phyloP scores from a whole-genome alignment of 2,329 filamentous ascomycete genomes.

The Phialophora macrospora region DNA sequence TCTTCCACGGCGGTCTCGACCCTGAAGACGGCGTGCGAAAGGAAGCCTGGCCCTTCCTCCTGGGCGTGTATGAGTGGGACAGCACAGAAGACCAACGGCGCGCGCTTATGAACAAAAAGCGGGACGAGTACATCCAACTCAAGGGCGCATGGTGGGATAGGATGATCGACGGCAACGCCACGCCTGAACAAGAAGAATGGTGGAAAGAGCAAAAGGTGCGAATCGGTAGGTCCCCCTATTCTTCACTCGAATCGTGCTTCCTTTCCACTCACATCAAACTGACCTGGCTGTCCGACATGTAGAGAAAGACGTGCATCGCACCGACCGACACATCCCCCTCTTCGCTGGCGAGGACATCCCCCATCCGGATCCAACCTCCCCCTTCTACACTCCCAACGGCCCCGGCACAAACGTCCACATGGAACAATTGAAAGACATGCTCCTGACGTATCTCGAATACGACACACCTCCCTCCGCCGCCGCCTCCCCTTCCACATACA shows the following conservation, averaged over 20 bases:
- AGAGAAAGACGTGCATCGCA: conserved; percentile 99
- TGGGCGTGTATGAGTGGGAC: conserved; percentile 93
- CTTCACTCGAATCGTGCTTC: conserved; percentile 11
- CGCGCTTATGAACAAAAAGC: conserved; percentile 78
- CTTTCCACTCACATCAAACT: conserved; percentile 48
- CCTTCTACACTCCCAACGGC: conserved; percentile 85
- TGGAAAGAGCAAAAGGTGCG: conserved; percentile 93
- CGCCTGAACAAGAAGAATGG: conserved; percentile 85
- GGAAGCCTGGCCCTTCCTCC: conserved; percentile 92
- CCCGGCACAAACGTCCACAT: conserved; percentile 95
- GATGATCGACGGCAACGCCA: conserved; percentile 79
- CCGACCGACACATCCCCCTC: conserved; percentile 90
- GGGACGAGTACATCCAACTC: conserved; percentile 91
- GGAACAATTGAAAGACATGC: conserved; percentile 99
- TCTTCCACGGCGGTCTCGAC: conserved; percentile 92
- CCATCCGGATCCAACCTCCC: conserved; percentile 93
- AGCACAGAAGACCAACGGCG: conserved; percentile 84
- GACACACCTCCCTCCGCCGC: conserved; percentile 57
- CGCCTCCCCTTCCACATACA: conserved; percentile 20
- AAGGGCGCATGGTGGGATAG: conserved; percentile 97
- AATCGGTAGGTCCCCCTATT: conserved; percentile 71
- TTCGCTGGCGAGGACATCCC: conserved; percentile 96
- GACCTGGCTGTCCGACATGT: conserved; percentile 54
- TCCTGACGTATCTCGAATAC: conserved; percentile 97
- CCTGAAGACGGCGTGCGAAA: conserved; percentile 90